phyloP scores from a whole-genome alignment of 2,329 filamentous ascomycete species.

The Neofusicoccum laricinum region DNA sequence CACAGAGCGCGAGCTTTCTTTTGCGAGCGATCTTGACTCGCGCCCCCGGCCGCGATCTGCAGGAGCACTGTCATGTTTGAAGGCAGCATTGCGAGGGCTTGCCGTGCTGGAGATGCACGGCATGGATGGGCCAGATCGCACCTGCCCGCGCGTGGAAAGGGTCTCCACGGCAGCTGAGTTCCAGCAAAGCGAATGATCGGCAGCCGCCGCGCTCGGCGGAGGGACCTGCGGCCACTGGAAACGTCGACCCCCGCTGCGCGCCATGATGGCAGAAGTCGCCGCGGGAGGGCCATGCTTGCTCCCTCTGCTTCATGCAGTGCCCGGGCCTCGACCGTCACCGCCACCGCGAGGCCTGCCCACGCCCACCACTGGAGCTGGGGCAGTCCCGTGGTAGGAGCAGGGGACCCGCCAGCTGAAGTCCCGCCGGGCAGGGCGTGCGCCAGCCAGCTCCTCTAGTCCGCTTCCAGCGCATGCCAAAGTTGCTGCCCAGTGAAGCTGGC shows the following conservation, averaged over 20 bases:
- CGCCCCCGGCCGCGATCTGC: slow-evolving; percentile 1
- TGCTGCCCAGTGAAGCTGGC: neutral
- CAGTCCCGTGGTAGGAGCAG: neutral
- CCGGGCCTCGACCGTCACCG: neutral
- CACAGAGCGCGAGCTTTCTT: neutral
- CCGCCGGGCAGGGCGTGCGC: neutral
- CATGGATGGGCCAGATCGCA: neutral
- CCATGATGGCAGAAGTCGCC: slow-evolving; percentile 1
- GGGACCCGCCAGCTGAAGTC: neutral
- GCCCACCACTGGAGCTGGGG: neutral
- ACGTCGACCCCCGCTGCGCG: neutral
- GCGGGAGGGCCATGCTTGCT: neutral
- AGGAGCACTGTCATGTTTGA: neutral
- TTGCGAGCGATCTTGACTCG: slow-evolving; percentile 4
- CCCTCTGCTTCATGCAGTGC: neutral
- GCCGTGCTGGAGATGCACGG: neutral
- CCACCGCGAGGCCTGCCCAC: neutral
- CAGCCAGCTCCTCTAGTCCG: too few relatives aligned
- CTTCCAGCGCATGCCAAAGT: neutral
- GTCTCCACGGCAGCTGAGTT: neutral
- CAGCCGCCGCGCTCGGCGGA: neutral
- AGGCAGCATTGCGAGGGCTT: neutral
- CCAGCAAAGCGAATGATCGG: neutral
- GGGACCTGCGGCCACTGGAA: neutral
- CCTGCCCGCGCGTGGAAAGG: neutral